These are phyloP conservation scores for Straminergon stramineum DNA, from an alignment of 225 moss, liverwort and hornwort genomes.

Conservation along the genomic window DNA sequence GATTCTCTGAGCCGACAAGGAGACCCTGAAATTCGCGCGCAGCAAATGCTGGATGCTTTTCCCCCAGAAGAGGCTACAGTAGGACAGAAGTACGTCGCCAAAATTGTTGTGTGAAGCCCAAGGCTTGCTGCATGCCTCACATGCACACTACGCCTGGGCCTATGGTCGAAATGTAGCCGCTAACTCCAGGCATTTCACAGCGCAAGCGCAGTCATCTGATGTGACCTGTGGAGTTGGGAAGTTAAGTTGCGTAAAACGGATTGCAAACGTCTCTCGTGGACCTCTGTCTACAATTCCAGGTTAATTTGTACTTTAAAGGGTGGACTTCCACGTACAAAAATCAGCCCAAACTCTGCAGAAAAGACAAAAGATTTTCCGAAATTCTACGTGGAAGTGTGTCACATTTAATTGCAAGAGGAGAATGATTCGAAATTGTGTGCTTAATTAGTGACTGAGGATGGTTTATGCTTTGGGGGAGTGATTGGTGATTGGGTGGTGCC, in stretches of 20 bases:
- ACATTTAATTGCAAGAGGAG: background rate
- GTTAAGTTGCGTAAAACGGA: background rate
- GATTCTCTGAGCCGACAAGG: background rate
- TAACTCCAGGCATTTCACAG: background rate
- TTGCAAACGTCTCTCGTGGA: background rate
- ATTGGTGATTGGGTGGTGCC: background rate
- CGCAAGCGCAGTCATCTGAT: background rate
- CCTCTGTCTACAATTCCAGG: background rate
- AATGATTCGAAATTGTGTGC: background rate
- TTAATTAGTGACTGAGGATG: background rate
- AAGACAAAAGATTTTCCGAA: background rate
- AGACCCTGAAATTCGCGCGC: background rate
- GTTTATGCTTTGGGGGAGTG: background rate
- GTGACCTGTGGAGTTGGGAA: background rate
- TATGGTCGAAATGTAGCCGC: background rate
- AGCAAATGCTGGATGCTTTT: background rate
- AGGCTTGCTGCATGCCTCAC: background rate
- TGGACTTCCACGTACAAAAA: background rate
- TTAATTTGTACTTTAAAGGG: background rate
- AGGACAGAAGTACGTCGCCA: background rate
- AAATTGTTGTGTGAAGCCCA: background rate
- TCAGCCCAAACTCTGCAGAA: background rate
- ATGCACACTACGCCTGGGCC: background rate
- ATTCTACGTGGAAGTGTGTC: background rate
- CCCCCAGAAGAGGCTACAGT: background rate